Conservation (phyloP, 1,284 basidiomycete species). For the Coriolopsis trogii region DNA sequence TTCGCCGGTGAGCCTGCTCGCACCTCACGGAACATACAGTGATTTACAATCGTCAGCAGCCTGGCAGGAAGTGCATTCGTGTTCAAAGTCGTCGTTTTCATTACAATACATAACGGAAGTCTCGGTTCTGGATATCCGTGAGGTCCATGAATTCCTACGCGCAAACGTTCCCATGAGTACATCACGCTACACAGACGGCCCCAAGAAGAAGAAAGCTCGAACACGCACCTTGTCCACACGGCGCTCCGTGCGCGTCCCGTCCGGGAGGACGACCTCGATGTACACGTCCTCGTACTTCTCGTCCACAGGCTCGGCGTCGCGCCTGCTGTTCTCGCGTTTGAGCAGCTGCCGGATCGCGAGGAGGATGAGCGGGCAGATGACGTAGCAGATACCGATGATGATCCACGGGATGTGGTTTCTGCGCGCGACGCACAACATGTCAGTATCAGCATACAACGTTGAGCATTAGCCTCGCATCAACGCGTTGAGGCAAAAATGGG, state of each 20-base stretch:
- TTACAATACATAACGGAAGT: slow-evolving; percentile 36
- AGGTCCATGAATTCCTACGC: slow-evolving; percentile 35
- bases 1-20: no score
- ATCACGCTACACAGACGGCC: no score
- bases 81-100: no score
- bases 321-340: slow-evolving; percentile 60
- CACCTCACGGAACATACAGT: no score
- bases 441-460: neutral
- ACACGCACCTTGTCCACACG: slow-evolving; percentile 62
- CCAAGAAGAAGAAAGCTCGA: neutral
- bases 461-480: no score
- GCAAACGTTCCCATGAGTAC: neutral
- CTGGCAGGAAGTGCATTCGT: no score
- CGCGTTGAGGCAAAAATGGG: no score
- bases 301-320: slow-evolving; percentile 60
- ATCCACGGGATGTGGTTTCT: slow-evolving; percentile 70
- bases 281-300: slow-evolving; percentile 67
- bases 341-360: slow-evolving; percentile 59
- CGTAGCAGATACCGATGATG: slow-evolving; percentile 60
- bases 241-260: slow-evolving; percentile 54
- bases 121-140: slow-evolving; percentile 36
- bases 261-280: slow-evolving; percentile 51
- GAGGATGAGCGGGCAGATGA: slow-evolving; percentile 49
- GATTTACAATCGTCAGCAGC: no score
- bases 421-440: neutral